Evolutionary conservation across 306 rosid species (phyloP).

Genomic region (Fragaria vesca): DNA sequence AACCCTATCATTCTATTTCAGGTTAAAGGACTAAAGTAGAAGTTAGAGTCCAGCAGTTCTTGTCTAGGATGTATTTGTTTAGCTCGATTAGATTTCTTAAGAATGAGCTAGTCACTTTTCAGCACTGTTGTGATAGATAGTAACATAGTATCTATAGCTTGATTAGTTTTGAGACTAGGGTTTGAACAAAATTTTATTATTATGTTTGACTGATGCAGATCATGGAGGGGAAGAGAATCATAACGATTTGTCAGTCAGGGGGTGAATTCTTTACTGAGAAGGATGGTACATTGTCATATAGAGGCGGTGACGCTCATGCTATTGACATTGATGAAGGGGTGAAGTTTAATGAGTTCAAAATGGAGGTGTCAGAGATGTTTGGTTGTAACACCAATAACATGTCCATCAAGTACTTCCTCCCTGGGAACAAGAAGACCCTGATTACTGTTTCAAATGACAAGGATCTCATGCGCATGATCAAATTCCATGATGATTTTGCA

Average conservation of each 20-base stretch:
- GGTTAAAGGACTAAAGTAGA: neutral
- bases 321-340: conserved; percentile 76
- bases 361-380: conserved; percentile 83
- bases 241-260: conserved; percentile 90
- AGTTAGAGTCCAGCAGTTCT: neutral
- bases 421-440: conserved; percentile 84
- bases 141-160: neutral
- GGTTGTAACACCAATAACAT: conserved; percentile 42
- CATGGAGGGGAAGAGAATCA: conserved; percentile 68
- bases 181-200: neutral
- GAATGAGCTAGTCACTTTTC: neutral
- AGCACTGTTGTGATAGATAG: neutral
- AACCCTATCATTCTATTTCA: neutral
- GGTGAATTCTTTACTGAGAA: conserved; percentile 68
- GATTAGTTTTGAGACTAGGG: neutral
- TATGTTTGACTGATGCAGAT: conserved; percentile 37
- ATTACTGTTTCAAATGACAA: conserved; percentile 94
- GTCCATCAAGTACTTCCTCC: conserved; percentile 84
- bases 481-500: conserved; percentile 61
- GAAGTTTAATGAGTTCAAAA: conserved; percentile 66
- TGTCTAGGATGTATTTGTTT: neutral
- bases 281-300: conserved; percentile 70
- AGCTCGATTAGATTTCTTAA: neutral
- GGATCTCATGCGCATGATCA: conserved; percentile 86
- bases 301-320: conserved; percentile 89